Percentiles rank a stretch among this genome's conserved stretches.
Evolutionary conservation across 352 stramenopile genomes (phyloP).

Genomic region (Blastocystis sp.): DNA sequence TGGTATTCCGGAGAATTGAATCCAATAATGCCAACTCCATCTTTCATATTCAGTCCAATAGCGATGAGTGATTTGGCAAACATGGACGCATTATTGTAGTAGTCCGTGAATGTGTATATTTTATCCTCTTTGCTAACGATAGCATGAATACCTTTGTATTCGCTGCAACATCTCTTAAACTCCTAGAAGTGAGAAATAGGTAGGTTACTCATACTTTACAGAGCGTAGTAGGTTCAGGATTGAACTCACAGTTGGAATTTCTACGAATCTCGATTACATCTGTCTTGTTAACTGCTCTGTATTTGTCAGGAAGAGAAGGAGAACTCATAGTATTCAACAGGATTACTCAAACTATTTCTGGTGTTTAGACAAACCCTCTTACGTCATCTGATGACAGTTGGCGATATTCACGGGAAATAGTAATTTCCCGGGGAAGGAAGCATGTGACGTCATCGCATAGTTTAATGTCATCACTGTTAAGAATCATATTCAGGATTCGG

Average conservation of each 20-base stretch:
- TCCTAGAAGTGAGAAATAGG: background rate
- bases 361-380: background rate
- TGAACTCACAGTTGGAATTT: slow-evolving; percentile 16
- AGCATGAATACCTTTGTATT: slow-evolving; percentile 10
- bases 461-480: too few relatives aligned
- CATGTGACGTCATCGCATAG: too few relatives aligned
- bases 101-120: slow-evolving; percentile 42
- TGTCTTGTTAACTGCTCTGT: slow-evolving; percentile 50
- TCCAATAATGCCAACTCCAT: slow-evolving; percentile 82
- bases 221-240: slow-evolving; percentile 61
- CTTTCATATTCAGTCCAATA: slow-evolving; percentile 76
- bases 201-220: background rate
- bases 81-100: slow-evolving; percentile 25
- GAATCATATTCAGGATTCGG: too few relatives aligned
- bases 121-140: slow-evolving; percentile 61
- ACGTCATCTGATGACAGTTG: background rate
- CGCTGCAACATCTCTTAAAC: background rate
- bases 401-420: background rate
- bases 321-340: background rate
- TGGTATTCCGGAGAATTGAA: slow-evolving; percentile 88
- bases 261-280: slow-evolving; percentile 58
- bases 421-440: too few relatives aligned
- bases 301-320: slow-evolving; percentile 53
- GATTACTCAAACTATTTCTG: background rate
- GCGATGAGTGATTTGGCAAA: slow-evolving; percentile 78